Conservation (phyloP, 2,329 filamentous ascomycete genomes). For the Fragosphaeria purpurea region DNA sequence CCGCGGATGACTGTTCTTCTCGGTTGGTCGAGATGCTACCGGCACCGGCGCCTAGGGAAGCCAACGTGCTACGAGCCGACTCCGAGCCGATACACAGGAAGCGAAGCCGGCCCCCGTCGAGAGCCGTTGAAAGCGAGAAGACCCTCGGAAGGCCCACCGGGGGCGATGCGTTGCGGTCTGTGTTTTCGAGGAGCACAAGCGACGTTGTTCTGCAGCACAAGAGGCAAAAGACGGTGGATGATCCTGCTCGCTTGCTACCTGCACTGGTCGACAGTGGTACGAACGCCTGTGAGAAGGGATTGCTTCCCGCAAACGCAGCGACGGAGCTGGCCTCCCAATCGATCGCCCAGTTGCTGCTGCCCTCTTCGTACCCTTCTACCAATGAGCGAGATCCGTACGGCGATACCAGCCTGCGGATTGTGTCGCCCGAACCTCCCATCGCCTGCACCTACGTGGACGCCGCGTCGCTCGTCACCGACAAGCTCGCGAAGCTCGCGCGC, state of each 20-base stretch:
- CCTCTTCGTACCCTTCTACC: too few relatives aligned
- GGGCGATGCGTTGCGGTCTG: too few relatives aligned
- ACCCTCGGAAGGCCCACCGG: too few relatives aligned
- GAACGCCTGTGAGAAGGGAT: too few relatives aligned
- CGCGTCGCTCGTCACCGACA: conserved; percentile 44
- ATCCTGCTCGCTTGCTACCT: conserved; percentile 32
- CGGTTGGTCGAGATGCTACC: too few relatives aligned
- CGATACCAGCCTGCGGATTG: conserved; percentile 33
- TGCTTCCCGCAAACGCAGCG: too few relatives aligned
- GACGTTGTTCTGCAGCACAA: not conserved
- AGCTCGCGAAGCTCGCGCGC: conserved; percentile 41
- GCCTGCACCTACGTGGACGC: conserved; percentile 33
- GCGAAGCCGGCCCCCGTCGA: not conserved
- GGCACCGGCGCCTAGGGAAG: too few relatives aligned
- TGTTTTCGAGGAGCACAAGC: not conserved
- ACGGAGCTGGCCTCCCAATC: too few relatives aligned
- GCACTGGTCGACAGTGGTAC: conserved; percentile 30
- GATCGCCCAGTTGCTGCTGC: too few relatives aligned
- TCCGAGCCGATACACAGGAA: not conserved
- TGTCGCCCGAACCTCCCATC: conserved; percentile 42
- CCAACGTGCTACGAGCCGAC: not conserved
- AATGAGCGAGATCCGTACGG: not conserved
- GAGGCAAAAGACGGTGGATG: not conserved
- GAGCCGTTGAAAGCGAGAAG: too few relatives aligned
- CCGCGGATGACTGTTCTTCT: not conserved